Conservation (phyloP, 1,139 yeast species). For the Saccharomyces hybrid region DNA sequence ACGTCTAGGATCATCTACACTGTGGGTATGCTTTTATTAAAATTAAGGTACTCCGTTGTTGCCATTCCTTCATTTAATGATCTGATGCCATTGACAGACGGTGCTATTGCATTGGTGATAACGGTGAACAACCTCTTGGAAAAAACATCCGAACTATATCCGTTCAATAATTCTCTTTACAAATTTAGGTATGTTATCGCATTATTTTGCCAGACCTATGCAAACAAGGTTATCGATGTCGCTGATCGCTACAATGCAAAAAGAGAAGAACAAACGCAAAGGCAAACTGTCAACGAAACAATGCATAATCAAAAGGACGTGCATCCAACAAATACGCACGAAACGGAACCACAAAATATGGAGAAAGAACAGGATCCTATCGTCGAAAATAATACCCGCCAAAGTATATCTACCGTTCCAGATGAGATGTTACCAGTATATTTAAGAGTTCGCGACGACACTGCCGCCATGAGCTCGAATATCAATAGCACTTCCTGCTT, state of each 20-base stretch:
- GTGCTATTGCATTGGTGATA: conserved; percentile 40
- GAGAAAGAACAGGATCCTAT: background rate
- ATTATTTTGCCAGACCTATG: conserved; percentile 52
- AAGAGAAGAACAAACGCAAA: background rate
- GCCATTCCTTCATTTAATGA: conserved; percentile 45
- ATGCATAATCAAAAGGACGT: background rate
- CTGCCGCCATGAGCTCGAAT: background rate
- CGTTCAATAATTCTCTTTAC: conserved; percentile 44
- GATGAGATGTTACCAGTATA: conserved; percentile 1
- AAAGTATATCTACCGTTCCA: background rate
- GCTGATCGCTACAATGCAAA: conserved; percentile 3
- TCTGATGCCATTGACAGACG: conserved; percentile 43
- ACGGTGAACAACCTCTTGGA: conserved; percentile 34
- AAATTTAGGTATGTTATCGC: conserved; percentile 50
- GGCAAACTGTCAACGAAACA: background rate
- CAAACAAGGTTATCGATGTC: conserved; percentile 39
- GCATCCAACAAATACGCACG: background rate
- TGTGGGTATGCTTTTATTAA: conserved; percentile 50
- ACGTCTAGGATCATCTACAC: conserved; percentile 61
- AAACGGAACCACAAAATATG: background rate
- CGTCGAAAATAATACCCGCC: background rate
- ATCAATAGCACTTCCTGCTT: background rate
- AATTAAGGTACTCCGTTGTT: conserved; percentile 49
- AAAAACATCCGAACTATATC: conserved; percentile 29
- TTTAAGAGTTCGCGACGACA: background rate